Evolutionary conservation across 805 yeast genomes (phyloP), one percentile per base, ranked within the genome.

Genomic region (Metschnikowia gruessii): DNA sequence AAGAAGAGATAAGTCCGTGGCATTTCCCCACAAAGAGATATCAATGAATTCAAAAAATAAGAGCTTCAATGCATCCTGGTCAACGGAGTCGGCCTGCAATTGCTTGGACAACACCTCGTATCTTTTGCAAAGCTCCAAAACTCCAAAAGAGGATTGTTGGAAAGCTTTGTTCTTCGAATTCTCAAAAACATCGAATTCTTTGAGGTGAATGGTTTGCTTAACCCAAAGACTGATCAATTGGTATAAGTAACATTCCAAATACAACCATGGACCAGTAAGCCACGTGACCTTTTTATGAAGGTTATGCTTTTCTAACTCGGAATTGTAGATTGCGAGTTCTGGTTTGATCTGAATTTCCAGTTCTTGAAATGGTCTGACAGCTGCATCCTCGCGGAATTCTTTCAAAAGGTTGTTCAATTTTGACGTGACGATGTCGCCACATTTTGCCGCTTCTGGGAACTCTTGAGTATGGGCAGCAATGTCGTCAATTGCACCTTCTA

Each of bases 11-110:
- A 94, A 76, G 65, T 94, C 99, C 3, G 97, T 88, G 16, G 98
- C 97, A 65, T 94, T 94, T 22, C 99, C 99, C 99, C 99, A 94
- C 44, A 94, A 68, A 0, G 97, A 87, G 45, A 92, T 80, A 61
- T 90, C 96, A 36, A 87, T 68, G 52, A 91, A 86, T 63, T 94
- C 99, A 51, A 75, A 79, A 72, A 90, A 91, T 37, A 89, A 69
- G 11, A 84, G 56, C 50, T 73, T 64, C 51, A 83, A 64, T 0
- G 76, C 63, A 4, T 77, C 81, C 1, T 50, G 50, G 47, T 73
- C 77, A 3, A 60, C 56, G 10, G 46, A 28, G 11, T 22, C 43
- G 28, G 16, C 12, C 15, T 34, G 37, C 54, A 61, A 54, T 41
- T 61, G 58, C 40, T 42, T 33, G 15, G 72, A 54, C 65, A 72